Conservation (phyloP, 2,329 filamentous ascomycete genomes). For the Xylariaceae sp. region DNA sequence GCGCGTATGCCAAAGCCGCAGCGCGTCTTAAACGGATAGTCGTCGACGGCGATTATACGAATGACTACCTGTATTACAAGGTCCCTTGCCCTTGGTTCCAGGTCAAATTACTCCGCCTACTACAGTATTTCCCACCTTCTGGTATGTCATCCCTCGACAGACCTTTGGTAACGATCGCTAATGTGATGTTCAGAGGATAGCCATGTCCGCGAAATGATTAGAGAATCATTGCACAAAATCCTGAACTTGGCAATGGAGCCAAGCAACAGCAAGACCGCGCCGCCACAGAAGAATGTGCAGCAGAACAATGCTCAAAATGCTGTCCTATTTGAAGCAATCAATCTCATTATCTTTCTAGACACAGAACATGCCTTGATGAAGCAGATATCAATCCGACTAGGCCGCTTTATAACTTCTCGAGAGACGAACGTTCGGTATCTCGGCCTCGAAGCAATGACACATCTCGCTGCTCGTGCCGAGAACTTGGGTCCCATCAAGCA, state of each 20-base stretch:
- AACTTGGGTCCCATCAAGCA: conserved; percentile 97
- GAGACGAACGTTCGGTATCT: conserved; percentile 98
- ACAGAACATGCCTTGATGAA: conserved; percentile 93
- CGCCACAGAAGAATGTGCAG: conserved; percentile 75
- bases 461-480: conserved; percentile 87
- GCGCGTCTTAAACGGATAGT: conserved; percentile 83
- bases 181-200: conserved; percentile 64
- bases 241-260: conserved; percentile 86
- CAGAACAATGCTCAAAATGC: conserved; percentile 99
- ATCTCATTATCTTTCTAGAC: conserved; percentile 94
- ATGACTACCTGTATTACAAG: conserved; percentile 97
- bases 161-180: conserved; percentile 19
- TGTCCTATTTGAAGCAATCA: conserved; percentile 96
- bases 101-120: conserved; percentile 81
- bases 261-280: conserved; percentile 43
- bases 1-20: conserved; percentile 89
- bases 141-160: conserved; percentile 47
- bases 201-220: conserved; percentile 84
- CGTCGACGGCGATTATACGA: conserved; percentile 80
- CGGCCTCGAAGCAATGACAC: conserved; percentile 94
- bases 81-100: conserved; percentile 99
- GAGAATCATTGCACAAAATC: conserved; percentile 85
- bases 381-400: conserved; percentile 84
- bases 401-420: conserved; percentile 92
- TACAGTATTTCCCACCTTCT: conserved; percentile 95